These are phyloP conservation scores for Phoma herbarum DNA, from an alignment of 2,329 filamentous ascomycete genomes.

Conservation along the genomic window DNA sequence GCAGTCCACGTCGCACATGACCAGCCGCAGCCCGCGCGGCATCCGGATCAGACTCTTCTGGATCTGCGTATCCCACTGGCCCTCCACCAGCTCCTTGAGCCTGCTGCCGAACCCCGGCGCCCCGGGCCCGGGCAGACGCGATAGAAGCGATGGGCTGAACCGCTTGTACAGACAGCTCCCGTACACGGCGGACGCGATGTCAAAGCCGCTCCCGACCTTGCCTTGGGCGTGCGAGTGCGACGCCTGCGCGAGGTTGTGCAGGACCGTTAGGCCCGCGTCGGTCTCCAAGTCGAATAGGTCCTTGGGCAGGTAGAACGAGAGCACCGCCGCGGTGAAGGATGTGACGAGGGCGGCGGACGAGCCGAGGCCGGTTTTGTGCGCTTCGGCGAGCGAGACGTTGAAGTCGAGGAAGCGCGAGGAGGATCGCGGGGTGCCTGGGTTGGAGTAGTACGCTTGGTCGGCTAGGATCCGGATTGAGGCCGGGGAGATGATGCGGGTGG, in stretches of 20 bases:
- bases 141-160: constrained; percentile 84
- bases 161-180: constrained; percentile 90
- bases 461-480: constrained; percentile 86
- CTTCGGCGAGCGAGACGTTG: constrained; percentile 74
- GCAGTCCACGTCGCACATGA: constrained; percentile 97
- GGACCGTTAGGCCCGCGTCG: constrained; percentile 63
- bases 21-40: constrained; percentile 75
- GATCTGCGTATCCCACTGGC: constrained; percentile 81
- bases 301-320: constrained; percentile 75
- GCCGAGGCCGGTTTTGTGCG: constrained; percentile 95
- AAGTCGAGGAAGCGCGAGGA: constrained; percentile 76
- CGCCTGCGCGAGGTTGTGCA: constrained; percentile 94
- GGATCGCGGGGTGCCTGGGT: constrained; percentile 40
- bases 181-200: constrained; percentile 91
- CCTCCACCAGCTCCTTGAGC: constrained; percentile 72
- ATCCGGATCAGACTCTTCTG: constrained; percentile 73
- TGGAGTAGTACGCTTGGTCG: constrained; percentile 95
- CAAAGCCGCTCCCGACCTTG: constrained; percentile 95
- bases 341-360: constrained; percentile 96
- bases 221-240: constrained; percentile 96
- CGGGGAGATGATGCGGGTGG: constrained; percentile 67
- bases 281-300: constrained; percentile 65
- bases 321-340: constrained; percentile 78
- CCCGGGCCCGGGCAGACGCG: constrained; percentile 71
- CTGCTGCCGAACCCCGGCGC: constrained; percentile 70